phyloP scores from a whole-genome alignment of 2,329 filamentous ascomycete genomes.

The Diplodia scrobiculata region DNA sequence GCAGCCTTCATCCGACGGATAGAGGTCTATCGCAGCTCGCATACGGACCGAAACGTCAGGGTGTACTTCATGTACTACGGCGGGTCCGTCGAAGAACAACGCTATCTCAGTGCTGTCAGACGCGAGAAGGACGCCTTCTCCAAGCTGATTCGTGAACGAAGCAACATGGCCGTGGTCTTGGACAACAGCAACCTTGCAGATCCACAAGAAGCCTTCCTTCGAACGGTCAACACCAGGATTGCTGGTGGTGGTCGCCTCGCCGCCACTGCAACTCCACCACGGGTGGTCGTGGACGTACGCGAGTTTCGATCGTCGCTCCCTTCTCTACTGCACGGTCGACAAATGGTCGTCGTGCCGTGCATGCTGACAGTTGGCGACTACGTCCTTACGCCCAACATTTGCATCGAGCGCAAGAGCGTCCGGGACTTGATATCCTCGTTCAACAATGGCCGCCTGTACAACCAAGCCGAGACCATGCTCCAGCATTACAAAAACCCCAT shows the following conservation, averaged over 20 bases:
- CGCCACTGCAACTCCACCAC: constrained; percentile 82
- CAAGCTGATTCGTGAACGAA: constrained; percentile 89
- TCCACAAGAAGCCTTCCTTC: constrained; percentile 86
- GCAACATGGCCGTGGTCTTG: constrained; percentile 86
- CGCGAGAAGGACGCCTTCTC: constrained; percentile 96
- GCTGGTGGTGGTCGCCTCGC: constrained; percentile 84
- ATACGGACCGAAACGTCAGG: constrained; percentile 82
- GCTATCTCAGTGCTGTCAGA: constrained; percentile 85
- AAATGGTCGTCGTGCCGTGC: constrained; percentile 86
- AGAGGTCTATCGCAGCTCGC: constrained; percentile 93
- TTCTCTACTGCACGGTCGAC: constrained; percentile 84
- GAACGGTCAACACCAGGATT: constrained; percentile 94
- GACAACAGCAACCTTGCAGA: constrained; percentile 72
- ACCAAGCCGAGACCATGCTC: constrained; percentile 91
- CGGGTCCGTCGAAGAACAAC: constrained; percentile 91
- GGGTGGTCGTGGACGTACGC: constrained; percentile 91
- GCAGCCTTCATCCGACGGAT: constrained; percentile 90
- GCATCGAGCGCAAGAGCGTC: constrained; percentile 91
- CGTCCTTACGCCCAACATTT: constrained; percentile 85
- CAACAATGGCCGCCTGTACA: constrained; percentile 86
- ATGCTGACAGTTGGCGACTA: constrained; percentile 98
- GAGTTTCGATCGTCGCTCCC: constrained; percentile 94
- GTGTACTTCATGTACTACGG: constrained; percentile 98
- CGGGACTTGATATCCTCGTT: constrained; percentile 90
- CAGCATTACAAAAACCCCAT: constrained; percentile 86